Base-by-base conservation (phyloP, 169 alveolate genomes). In the Plasmodium chabaudi region DNA sequence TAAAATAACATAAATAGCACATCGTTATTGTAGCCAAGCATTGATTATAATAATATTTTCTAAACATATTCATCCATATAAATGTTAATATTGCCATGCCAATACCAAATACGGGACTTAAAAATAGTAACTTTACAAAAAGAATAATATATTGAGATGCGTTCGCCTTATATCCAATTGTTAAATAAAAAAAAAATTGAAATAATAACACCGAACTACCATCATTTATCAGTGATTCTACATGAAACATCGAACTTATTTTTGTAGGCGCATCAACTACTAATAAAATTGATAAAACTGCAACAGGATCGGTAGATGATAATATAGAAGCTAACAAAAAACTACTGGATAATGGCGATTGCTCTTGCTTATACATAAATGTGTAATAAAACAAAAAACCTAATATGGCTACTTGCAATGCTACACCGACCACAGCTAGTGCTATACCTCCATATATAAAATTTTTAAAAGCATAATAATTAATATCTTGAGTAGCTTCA, bases 271-370 rank as follows among this genome's bases (percentile, higher is more conserved):
- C 97, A 42, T 92, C 92, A 17, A 95, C 96, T 25, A 94, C 96
- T 15, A 88, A 89, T 23, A 95, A 93, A 19, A 95, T 95, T 0
- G 97, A 88, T 17, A 95, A 91, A 23, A 95, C 98, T 2, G 98
- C 98, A 13, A 95, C 96, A n/a, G 98, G 97, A 64, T 95, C 98
- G 0, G 98, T 95, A n/a, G 98, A 95, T 2, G 96, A 92, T 23
- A 95, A 71, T 7, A 95, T 93, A 23, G 98, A 94, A 15, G 98
- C 98, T 27, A 95, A 75, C 9, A 95, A 74, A 65, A 95, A 95
- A 70, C 96, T 92, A 42, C 94, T 91, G n/a, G 94, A 69, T 57
- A 91, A 72, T 1, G 92, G 87, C 46, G 93, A 59, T 23, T 56
- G 72, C 47, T 93, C 88, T 21, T 75, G 87, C 42, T 73, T 59